These are phyloP conservation scores for Bromus sterilis DNA, from an alignment of 176 grass and related monocot genomes.

Conservation along the genomic window DNA sequence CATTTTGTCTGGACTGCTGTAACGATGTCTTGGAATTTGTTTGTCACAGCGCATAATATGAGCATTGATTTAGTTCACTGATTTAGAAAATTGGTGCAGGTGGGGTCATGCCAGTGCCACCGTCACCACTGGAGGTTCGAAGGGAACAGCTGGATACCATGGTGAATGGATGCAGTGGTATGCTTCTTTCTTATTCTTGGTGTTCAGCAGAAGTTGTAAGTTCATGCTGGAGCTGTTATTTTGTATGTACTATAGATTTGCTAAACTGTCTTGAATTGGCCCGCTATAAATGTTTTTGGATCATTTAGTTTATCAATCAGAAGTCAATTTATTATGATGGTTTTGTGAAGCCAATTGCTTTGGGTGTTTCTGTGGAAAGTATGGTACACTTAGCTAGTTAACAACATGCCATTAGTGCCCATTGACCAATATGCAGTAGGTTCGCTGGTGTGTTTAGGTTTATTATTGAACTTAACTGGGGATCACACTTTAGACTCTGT, in stretches of 20 bases:
- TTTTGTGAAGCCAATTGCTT: neutral
- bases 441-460: neutral
- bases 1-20: neutral
- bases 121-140: neutral
- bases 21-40: neutral
- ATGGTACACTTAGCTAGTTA: neutral
- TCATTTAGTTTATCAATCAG: neutral
- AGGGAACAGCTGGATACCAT: neutral
- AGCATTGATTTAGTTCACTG: neutral
- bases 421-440: neutral
- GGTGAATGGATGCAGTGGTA: constrained; percentile 19
- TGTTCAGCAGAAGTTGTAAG: neutral
- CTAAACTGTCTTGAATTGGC: neutral
- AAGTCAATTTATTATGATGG: neutral
- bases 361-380: neutral
- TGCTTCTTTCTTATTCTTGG: neutral
- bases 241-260: neutral
- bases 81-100: constrained; percentile 19
- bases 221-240: neutral
- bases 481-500: neutral
- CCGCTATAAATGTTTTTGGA: neutral
- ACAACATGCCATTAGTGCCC: neutral
- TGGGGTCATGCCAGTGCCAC: constrained; percentile 30
- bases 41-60: neutral
- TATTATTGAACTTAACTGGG: neutral